These are phyloP conservation scores for Linnemannia elongata DNA, from an alignment of 192 early-diverging fungal species.

Conservation along the genomic window DNA sequence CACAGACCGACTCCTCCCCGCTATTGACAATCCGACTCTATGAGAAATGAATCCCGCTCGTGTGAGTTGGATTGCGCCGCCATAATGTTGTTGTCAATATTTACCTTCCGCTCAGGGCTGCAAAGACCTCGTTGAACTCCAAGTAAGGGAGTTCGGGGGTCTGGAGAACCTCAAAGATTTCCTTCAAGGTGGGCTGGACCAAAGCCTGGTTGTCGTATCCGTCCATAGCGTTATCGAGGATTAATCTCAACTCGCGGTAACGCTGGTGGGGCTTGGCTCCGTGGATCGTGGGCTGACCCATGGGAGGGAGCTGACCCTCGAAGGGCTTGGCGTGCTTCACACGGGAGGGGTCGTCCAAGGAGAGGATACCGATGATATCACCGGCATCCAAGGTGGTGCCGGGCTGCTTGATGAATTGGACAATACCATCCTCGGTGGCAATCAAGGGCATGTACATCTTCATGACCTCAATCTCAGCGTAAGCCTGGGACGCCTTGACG, in stretches of 20 bases:
- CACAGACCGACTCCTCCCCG: background rate
- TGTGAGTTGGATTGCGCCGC: background rate
- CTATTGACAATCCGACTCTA: background rate
- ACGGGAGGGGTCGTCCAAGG: constrained; percentile 93
- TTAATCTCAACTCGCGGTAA: constrained; percentile 71
- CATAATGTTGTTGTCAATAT: background rate
- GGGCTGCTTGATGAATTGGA: constrained; percentile 90
- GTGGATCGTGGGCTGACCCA: constrained; percentile 83
- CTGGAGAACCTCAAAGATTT: constrained; percentile 80
- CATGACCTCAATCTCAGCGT: constrained; percentile 99
- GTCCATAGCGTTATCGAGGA: constrained; percentile 82
- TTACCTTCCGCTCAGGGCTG: constrained; percentile 80
- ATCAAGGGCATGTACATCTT: constrained; percentile 99
- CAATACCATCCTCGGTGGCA: constrained; percentile 90
- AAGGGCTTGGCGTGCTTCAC: constrained; percentile 93
- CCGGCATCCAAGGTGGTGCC: constrained; percentile 88
- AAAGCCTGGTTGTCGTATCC: constrained; percentile 90
- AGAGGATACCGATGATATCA: constrained; percentile 93
- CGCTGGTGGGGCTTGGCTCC: constrained; percentile 94
- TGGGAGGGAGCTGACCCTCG: constrained; percentile 76
- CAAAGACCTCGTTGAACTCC: constrained; percentile 85
- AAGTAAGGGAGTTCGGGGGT: constrained; percentile 87
- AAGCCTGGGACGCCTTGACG: constrained; percentile 89
- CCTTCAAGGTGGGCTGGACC: constrained; percentile 76
- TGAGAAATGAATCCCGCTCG: background rate